Base-by-base conservation (phyloP, 352 stramenopile species). In the Pythium phragmiticola region DNA sequence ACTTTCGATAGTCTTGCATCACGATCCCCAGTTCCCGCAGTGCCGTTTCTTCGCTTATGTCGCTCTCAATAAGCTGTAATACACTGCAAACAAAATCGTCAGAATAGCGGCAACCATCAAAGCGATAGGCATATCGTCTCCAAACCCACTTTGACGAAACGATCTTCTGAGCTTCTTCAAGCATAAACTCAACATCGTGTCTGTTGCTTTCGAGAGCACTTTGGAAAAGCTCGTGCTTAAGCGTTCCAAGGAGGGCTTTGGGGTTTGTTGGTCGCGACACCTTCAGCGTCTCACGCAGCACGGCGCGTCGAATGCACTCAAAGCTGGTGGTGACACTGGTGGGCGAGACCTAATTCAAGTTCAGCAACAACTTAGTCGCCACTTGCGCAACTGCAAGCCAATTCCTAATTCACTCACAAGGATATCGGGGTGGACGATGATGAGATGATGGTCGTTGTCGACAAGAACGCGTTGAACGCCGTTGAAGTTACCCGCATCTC, bases 201-300 rank as follows among this genome's bases (percentile, higher is more conserved):
- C 79, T 63, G 12, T 69, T 66, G 34, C 75, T 68, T 13, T 80
- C 23, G 58, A 95, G 57, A 19, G 79, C 76, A 19, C 70, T 49
- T 54, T 95, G 80, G 52, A 95, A 95, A 4, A 95, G 57, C n/a
- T 92, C 76, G 69, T 95, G 86, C 64, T 95, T 95, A 19, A 95
- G 65, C 16, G 75, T 95, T 41, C 86, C 86, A 13, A 93, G 52
- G 19, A 93, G 77, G 17, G 82, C 86, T 28, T 87, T 88, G 12
- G 75, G 50, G 26, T 81, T 72, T n/a, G 77, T 90, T 8, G 79
- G 69, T n/a, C 70, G 59, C 23, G 56, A 85, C 6, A 94, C 78
- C 33, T 75, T 77, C 13, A 90, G 63, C 0, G 78, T 89, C 66
- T 94, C 82, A 37, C 75, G 64, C n/a, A 94, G 45, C 13, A 92